Evolutionary conservation across 192 early-diverging fungal genomes (phyloP).

Genomic region (Diversispora eburnea): DNA sequence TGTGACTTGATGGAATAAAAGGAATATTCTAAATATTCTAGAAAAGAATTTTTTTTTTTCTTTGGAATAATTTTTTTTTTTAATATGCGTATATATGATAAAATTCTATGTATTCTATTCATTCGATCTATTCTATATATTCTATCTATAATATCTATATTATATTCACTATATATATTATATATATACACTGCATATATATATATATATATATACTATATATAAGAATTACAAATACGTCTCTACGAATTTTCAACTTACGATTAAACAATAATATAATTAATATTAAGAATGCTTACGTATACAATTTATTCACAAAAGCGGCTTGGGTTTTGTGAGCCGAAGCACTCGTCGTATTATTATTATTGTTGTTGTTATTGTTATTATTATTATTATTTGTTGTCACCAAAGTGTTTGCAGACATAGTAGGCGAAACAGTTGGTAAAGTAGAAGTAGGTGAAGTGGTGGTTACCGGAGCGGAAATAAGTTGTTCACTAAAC

Average conservation of each 20-base stretch:
- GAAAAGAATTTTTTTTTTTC: too few species aligned
- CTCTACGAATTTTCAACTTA: not conserved
- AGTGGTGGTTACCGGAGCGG: not conserved
- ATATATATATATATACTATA: too few species aligned
- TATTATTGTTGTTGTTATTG: not conserved
- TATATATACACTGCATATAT: too few species aligned
- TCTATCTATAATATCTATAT: too few species aligned
- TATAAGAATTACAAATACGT: not conserved
- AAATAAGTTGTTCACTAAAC: not conserved
- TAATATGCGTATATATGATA: too few species aligned
- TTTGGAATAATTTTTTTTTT: too few species aligned
- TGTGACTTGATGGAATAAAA: too few species aligned
- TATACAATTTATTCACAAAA: constrained; percentile 50
- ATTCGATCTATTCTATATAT: too few species aligned
- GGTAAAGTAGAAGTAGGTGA: not conserved
- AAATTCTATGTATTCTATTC: too few species aligned
- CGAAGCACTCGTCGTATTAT: not conserved
- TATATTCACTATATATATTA: too few species aligned
- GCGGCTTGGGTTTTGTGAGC: constrained; percentile 46
- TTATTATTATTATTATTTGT: not conserved
- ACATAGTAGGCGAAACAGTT: not conserved
- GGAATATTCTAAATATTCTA: too few species aligned
- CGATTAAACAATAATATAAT: not conserved
- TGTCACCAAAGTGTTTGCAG: not conserved
- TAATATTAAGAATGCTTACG: constrained; percentile 31